Base-by-base conservation (phyloP, 176 grass and related monocot species). In the Oryza punctata region DNA sequence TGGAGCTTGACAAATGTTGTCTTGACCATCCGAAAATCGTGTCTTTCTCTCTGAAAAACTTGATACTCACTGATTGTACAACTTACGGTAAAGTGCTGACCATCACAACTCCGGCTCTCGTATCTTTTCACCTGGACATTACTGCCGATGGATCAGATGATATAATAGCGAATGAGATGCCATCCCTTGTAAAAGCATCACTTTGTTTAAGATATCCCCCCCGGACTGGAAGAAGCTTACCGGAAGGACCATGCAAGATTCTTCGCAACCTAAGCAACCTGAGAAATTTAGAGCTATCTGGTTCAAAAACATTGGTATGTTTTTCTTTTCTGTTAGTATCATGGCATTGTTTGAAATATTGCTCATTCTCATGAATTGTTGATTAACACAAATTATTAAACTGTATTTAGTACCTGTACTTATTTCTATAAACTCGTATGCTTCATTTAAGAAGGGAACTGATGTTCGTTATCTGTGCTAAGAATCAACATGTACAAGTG, bases 231-330 rank as follows among this genome's bases (percentile, higher is more conserved):
- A 12, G 9, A 14, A 44, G 0, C 5, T 9, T 1, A 46, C 12
- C 1, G 23, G 59, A 61, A 63, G 18, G 0, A 19, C 79, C 33
- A n/a, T 63, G 15, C 35, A 72, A 82, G 52, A 33, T 82, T 82
- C 68, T 82, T 82, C 61, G 15, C 69, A 63, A 37, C 25, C 37
- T 46, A 72, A n/a, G 4, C 72, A 82, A 82, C 5, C 6, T 73
- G 69, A 82, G 40, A 73, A 28, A 23, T 7, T 72, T 82, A 72
- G 6, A 72, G 43, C 38, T 73, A 63, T 30, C 69, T 64, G 52
- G 80, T 63, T 64, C 27, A n/a, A 2, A 9, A 23, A 61, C 69
- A 13, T 67, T 33, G 80, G 52, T 82, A 82, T 82, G 80, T 40
- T 40, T 40, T 63, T 40, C 44, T 61, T 82, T 69, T 70, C 68